Base-by-base conservation (phyloP, 305 asterid genomes). In the Andrographis paniculata region DNA sequence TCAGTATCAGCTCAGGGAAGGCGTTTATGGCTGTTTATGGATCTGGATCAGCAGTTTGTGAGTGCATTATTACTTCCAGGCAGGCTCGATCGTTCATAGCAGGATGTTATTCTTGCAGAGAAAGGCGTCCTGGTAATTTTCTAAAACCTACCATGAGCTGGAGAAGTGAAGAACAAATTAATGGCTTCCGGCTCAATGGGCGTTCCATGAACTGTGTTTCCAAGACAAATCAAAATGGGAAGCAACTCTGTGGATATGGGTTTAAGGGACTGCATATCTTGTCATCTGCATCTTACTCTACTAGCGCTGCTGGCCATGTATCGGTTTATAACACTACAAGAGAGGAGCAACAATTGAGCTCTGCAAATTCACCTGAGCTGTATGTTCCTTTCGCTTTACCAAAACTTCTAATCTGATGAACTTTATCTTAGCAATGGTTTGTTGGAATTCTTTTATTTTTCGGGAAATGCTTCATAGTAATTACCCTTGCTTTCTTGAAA, bases 321-420 rank as follows among this genome's bases (percentile, higher is more conserved):
- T 71, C 88, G 14, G 62, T 75, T 40, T 79, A 68, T 50, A n/a
- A n/a, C n/a, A 55, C 93, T 20, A 35, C 53, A 44, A 74, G 50
- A 39, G 82, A 72, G 49, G 83, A 66, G 33, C 75, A 59, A 8
- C 75, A 58, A 37, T 63, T 77, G 46, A 70, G 58, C 58, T 73
- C 94, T 39, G 79, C n/a, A n/a, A n/a, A 73, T 63, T 72, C 85
- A 20, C 65, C 79, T 20, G 65, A 82, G 48, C 76, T 63, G 98
- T 89, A 82, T 21, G 95, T 71, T 59, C 40, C 42, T n/a, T 20
- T 66, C 45, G 40, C 27, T 10, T n/a, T n/a, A n/a, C n/a, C n/a
- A n/a, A n/a, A n/a, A n/a, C n/a, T n/a, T n/a, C n/a, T n/a, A n/a
- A n/a, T n/a, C n/a, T n/a, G n/a, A n/a, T n/a, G n/a, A n/a, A n/a